Evolutionary conservation across 768 basidiomycete genomes (phyloP).

Genomic region (Calvatia gigantea): DNA sequence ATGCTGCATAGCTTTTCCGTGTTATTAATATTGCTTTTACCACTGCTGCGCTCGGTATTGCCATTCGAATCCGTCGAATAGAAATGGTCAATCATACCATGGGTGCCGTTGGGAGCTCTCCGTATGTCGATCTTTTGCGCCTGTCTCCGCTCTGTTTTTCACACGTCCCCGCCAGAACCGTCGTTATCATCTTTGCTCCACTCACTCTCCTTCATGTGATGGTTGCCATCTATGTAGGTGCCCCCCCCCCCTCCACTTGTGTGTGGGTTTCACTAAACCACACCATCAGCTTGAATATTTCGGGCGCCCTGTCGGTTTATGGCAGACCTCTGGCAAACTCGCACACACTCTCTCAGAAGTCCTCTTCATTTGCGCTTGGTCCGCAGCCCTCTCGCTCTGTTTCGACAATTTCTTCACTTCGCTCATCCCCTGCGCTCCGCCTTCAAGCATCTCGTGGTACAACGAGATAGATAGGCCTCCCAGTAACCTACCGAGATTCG

Average conservation of each 20-base stretch:
- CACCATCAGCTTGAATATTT: constrained; percentile 81
- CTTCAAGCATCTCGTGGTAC: constrained; percentile 68
- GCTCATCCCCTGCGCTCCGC: constrained; percentile 68
- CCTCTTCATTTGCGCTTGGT: constrained; percentile 92
- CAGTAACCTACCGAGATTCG: constrained; percentile 36
- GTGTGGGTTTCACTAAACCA: constrained; percentile 12
- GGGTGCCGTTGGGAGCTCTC: constrained; percentile 81
- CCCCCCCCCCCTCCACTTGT: background rate
- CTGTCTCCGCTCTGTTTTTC: background rate
- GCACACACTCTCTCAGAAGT: constrained; percentile 86
- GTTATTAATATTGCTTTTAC: constrained; percentile 83
- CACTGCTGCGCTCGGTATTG: constrained; percentile 72
- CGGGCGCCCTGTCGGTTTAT: constrained; percentile 86
- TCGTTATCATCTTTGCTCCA: constrained; percentile 85
- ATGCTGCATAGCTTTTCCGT: constrained; percentile 63
- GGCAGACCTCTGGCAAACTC: constrained; percentile 85
- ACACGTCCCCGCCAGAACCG: constrained; percentile 41
- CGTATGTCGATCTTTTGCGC: constrained; percentile 41
- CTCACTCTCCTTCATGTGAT: constrained; percentile 83
- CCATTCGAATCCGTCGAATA: constrained; percentile 64
- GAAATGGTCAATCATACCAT: constrained; percentile 48
- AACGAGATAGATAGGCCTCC: constrained; percentile 57
- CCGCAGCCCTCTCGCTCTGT: constrained; percentile 79
- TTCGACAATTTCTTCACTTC: constrained; percentile 95
- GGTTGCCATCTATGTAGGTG: constrained; percentile 80